Evolutionary conservation across 1,284 basidiomycete genomes (phyloP).

Genomic region (Athelia psychrophila): DNA sequence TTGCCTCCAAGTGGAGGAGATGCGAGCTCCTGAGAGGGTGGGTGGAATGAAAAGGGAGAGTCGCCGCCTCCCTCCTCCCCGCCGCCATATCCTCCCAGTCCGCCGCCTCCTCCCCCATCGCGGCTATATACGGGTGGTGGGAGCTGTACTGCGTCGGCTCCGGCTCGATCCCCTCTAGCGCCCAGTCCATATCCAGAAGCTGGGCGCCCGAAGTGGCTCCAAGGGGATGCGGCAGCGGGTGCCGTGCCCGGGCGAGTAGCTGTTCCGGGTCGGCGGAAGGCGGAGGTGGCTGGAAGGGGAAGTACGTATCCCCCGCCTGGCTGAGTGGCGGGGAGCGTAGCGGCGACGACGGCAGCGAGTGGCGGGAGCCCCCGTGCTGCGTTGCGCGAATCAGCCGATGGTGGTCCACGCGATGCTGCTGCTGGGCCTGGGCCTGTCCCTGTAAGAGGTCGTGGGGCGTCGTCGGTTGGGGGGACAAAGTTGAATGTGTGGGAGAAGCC

Average conservation of each 20-base stretch:
- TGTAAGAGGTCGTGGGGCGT: conserved; percentile 26
- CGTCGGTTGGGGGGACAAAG: neutral
- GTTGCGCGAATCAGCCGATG: conserved; percentile 35
- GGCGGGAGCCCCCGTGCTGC: conserved; percentile 61
- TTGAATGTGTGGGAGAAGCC: conserved; percentile 1
- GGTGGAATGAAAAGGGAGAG: conserved; percentile 80
- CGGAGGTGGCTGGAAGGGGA: conserved; percentile 39
- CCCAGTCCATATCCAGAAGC: conserved; percentile 49
- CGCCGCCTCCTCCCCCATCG: neutral
- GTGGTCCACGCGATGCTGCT: conserved; percentile 30
- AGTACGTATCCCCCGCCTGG: conserved; percentile 38
- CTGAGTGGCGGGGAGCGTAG: conserved; percentile 39
- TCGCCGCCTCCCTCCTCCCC: conserved; percentile 35
- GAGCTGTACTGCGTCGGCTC: neutral
- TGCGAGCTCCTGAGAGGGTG: conserved; percentile 44
- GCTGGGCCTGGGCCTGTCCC: conserved; percentile 12
- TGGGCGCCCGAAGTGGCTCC: conserved; percentile 17
- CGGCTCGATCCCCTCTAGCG: conserved; percentile 22
- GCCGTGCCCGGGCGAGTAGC: conserved; percentile 61
- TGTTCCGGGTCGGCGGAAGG: conserved; percentile 39
- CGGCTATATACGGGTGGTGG: neutral
- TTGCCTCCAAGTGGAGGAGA: conserved; percentile 30
- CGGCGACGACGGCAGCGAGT: conserved; percentile 70
- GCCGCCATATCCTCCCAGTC: conserved; percentile 31
- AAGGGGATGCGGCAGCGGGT: conserved; percentile 50